Evolutionary conservation across 805 yeast species (phyloP), one percentile per base, ranked within the genome.

Genomic region (Komagataella ulmi): DNA sequence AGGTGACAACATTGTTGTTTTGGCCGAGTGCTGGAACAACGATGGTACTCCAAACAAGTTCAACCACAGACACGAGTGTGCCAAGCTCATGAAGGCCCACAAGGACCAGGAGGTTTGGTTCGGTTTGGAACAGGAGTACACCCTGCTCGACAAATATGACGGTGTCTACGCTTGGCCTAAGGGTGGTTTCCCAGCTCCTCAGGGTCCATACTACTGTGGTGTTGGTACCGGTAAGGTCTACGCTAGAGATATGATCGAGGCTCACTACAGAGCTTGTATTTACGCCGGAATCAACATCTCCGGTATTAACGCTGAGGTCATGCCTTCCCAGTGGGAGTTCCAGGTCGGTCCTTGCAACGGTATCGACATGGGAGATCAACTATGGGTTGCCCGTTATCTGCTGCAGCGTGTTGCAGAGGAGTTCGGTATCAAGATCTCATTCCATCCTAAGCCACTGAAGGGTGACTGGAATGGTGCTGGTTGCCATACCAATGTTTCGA

Each of bases 391-490:
- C 55, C 84, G 99, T 73, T 93, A 88, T 71, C 75, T 93, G 63
- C 76, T 93, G 66, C 82, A 81, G 74, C 85, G 97, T 74, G 93
- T 89, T 51, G 97, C 98, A 59, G 99, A 93, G 78, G 99, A 93
- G 72, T 93, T 93, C 65, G 98, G 96, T 69, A 95, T 93, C 69
- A 90, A 89, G 85, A 91, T 93, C 62, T 88, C 97, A 48, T 84
- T 90, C 85, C 99, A 93, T 82, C 99, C 99, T 73, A 93, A 93
- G 81, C 98, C 99, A 61, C 80, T 93, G 71, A 80, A 84, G 77
- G 98, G 98, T 63, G 98, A 91, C 76, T 93, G 98, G 98, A 93
- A 93, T 71, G 99, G 99, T 77, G 98, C 99, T 70, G 99, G 99
- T 65, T 91, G 98, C 79, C 99, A 93, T 76, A 93, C 99, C 70